Conservation (phyloP, 306 rosid genomes). For the Leucaena leucocephala region DNA sequence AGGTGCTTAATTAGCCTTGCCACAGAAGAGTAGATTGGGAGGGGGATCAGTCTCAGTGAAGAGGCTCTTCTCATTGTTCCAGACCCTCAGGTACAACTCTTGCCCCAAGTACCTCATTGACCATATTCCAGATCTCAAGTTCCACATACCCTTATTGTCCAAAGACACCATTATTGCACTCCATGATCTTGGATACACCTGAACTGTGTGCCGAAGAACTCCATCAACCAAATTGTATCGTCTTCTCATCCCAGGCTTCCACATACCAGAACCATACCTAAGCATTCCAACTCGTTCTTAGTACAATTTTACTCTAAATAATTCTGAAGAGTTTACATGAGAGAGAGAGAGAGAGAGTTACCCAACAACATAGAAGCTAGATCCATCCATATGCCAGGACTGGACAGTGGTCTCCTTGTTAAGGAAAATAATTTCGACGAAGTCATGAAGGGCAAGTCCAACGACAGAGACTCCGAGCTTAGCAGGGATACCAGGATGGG, state of each 20-base stretch:
- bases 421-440: slow-evolving; percentile 66
- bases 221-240: slow-evolving; percentile 72
- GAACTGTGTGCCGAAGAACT: slow-evolving; percentile 69
- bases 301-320: too few relatives aligned
- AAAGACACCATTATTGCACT: slow-evolving; percentile 67
- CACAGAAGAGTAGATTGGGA: slow-evolving; percentile 50
- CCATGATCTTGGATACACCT: slow-evolving; percentile 81
- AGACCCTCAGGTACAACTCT: slow-evolving; percentile 72
- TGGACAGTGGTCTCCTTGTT: slow-evolving; percentile 56
- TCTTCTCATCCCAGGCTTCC: slow-evolving; percentile 48
- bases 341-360: slow-evolving; percentile 31
- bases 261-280: slow-evolving; percentile 62
- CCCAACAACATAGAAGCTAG: slow-evolving; percentile 73
- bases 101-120: slow-evolving; percentile 70
- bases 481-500: slow-evolving; percentile 45
- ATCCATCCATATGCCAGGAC: slow-evolving; percentile 81
- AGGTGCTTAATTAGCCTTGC: slow-evolving; percentile 49
- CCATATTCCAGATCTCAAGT: slow-evolving; percentile 86
- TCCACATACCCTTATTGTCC: slow-evolving; percentile 97
- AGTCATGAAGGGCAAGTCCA: slow-evolving; percentile 63
- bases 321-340: too few relatives aligned
- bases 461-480: slow-evolving; percentile 57
- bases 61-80: slow-evolving; percentile 62
- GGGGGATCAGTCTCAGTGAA: slow-evolving; percentile 56
- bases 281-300: not conserved